Base-by-base conservation (phyloP, 1,284 basidiomycete genomes). In the Ustilago loliicola region DNA sequence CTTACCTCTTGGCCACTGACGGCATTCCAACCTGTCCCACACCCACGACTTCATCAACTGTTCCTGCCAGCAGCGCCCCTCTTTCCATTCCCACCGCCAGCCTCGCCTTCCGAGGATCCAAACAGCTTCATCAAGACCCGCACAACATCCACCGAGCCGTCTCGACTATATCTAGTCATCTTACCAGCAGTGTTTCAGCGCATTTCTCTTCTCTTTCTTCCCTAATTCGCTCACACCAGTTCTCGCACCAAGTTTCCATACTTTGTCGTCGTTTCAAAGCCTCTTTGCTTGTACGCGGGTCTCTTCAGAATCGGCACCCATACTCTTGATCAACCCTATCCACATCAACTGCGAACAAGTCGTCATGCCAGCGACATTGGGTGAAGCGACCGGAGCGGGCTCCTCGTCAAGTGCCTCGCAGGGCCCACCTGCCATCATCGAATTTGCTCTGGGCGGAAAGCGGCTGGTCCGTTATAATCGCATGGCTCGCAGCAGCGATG, bases 401-500 rank as follows among this genome's bases (percentile, higher is more conserved):
- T 32, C 63, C 10, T 64, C 61, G 0, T 38, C 61, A 47, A 51
- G 30, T 11, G 47, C 42, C 40, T 55, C 47, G n/a, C 48, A 47
- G 15, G 74, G 74, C 13, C 75, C 75, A 11, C 75, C 75, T 17
- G 38, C 63, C 19, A 57, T 45, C 5, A 62, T 77, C 42, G 70
- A 77, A 19, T 70, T 77, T 32, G 36, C 40, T 0, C 15, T 72
- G 3, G 56, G 61, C 3, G 62, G 62, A 17, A 61, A 61, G 29
- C 62, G 66, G 51, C 56, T 69, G 27, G 70, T 68, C 25, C 71
- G 76, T 29, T 78, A 78, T 68, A 60, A 56, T 45, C 72, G 67
- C 23, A 60, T 63, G 61, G 76, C 67, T 47, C 65, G 64, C 5
- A 61, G 60, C 17, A 57, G 61, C 6, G 76, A 78, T 54, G 42